Conservation (phyloP, 345 rosid species). For the Isatis tinctoria region DNA sequence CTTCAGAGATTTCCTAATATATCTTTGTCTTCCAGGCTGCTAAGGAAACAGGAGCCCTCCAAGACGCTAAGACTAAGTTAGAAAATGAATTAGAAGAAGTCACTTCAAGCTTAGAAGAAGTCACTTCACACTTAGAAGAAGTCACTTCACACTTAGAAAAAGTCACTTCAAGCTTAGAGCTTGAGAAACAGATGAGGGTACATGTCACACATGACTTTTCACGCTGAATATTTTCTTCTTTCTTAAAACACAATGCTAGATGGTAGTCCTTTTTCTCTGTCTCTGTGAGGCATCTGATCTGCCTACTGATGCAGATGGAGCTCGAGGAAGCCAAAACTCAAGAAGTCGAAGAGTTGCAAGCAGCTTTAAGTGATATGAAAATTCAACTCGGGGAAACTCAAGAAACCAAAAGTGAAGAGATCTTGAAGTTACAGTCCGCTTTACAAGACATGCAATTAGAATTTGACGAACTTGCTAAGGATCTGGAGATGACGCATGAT, state of each 20-base stretch:
- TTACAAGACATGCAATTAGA: slow-evolving; percentile 47
- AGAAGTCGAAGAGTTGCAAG: slow-evolving; percentile 37
- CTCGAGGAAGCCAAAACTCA: slow-evolving; percentile 45
- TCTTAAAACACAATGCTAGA: background rate
- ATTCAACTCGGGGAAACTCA: slow-evolving; percentile 68
- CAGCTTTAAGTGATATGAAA: slow-evolving; percentile 38
- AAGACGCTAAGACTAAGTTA: slow-evolving; percentile 34
- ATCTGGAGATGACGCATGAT: slow-evolving; percentile 55
- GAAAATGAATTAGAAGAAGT: slow-evolving; percentile 33
- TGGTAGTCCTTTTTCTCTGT: slow-evolving; percentile 2
- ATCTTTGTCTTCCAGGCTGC: slow-evolving; percentile 30
- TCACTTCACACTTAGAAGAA: slow-evolving; percentile 30
- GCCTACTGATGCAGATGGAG: slow-evolving; percentile 52
- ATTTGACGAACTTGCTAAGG: slow-evolving; percentile 62
- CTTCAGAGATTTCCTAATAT: background rate
- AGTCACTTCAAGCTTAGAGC: slow-evolving; percentile 24
- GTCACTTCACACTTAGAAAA: slow-evolving; percentile 30
- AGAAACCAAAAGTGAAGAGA: slow-evolving; percentile 46
- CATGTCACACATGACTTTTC: background rate
- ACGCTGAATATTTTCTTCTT: background rate
- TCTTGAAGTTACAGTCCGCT: slow-evolving; percentile 45
- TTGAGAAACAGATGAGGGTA: slow-evolving; percentile 47
- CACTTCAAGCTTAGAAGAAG: slow-evolving; percentile 26
- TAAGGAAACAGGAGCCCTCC: slow-evolving; percentile 39
- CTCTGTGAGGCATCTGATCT: slow-evolving; percentile 22